Base-by-base conservation (phyloP, 306 rosid genomes). In the Cucurbita ficifolia region DNA sequence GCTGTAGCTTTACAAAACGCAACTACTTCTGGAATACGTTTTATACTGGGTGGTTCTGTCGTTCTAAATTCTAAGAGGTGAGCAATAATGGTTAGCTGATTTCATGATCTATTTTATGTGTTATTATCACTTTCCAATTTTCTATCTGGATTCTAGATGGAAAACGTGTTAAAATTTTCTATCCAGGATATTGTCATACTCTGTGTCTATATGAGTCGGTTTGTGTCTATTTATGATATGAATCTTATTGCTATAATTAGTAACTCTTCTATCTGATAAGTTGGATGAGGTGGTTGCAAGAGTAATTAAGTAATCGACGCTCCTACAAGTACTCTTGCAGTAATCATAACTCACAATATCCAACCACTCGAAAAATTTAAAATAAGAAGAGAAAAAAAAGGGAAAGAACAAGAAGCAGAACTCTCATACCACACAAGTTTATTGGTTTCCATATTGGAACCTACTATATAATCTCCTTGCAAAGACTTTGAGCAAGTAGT, bases 1-100 rank as follows among this genome's bases (percentile, higher is more conserved):
- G 84, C 85, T 68, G 97, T 91, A 83, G 95, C 96, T 46, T 78
- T 87, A 65, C 99, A 87, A 80, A 91, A 94, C 81, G 85, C 85
- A 59, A 85, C 64, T 81, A 91, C 88, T 86, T 64, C 91, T 39
- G 97, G 97, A 53, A 71, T 86, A 79, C 97, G 95, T 22, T 91
- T 94, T 80, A 73, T 91, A 22, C 89, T 94, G n/a, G 97, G 96
- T 60, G 99, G 97, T 52, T 91, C 99, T 40, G 80, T 83, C 70
- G 86, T 91, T 86, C 90, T 89, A 78, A 89, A 91, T 86, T 91
- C 99, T 69, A 91, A 83, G 81, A 88, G 99, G 97, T 94, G 83
- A 76, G 80, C 78, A 52, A 21, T 29, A 52, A 6, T 63, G 38
- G 12, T 71, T 62, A 4, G 57, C 53, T 43, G 53, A 21, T 56